These are phyloP conservation scores for Entomortierella parvispora DNA, from an alignment of 192 early-diverging fungal genomes.

Conservation along the genomic window DNA sequence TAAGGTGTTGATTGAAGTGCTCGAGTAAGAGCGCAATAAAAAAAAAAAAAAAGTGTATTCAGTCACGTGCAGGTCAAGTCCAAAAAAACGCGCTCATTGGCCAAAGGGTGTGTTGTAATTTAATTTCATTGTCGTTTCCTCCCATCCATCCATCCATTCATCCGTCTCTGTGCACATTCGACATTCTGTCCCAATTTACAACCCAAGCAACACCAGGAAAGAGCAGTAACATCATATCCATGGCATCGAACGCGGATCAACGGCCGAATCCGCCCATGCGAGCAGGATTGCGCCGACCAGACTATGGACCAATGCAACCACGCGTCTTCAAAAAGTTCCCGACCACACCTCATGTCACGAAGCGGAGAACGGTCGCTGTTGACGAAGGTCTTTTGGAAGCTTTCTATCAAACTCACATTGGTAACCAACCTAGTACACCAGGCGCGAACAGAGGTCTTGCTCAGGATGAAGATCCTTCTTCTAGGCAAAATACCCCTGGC, in stretches of 20 bases:
- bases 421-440: neutral
- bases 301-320: constrained; percentile 42
- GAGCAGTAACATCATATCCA: too few relatives aligned
- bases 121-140: too few relatives aligned
- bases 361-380: constrained; percentile 22
- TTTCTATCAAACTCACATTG: constrained; percentile 31
- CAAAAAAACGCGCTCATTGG: too few relatives aligned
- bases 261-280: constrained; percentile 3
- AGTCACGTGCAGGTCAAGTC: too few relatives aligned
- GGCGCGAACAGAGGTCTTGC: neutral
- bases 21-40: neutral
- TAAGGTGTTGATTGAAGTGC: constrained; percentile 13
- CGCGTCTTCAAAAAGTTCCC: constrained; percentile 20
- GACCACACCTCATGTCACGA: constrained; percentile 23
- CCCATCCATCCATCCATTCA: too few relatives aligned
- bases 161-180: too few relatives aligned
- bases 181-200: too few relatives aligned
- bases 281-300: constrained; percentile 31
- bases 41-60: neutral
- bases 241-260: neutral
- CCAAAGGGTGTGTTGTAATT: too few relatives aligned
- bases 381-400: constrained; percentile 33
- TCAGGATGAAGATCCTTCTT: neutral
- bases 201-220: too few relatives aligned
- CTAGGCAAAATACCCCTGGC: too few relatives aligned